A percentile compares a stretch with the other conserved stretches of the same genome.
These are phyloP conservation scores for Xylaria telfairii DNA, from an alignment of 495 filamentous ascomycete genomes.

Conservation along the genomic window DNA sequence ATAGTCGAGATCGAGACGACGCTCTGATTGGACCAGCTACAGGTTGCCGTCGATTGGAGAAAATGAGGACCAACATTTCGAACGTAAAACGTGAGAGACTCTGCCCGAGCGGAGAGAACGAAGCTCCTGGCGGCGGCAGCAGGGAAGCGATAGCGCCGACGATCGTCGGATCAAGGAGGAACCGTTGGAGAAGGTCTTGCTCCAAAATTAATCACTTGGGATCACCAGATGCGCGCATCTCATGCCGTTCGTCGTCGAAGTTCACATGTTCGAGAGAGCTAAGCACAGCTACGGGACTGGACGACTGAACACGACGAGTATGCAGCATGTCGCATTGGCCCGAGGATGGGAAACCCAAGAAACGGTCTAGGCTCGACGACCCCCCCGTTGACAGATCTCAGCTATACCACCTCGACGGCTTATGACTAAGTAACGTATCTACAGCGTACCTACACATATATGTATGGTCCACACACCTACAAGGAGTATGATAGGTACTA, in stretches of 20 bases:
- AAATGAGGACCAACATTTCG: constrained; percentile 19
- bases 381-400: constrained; percentile 23
- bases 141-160: constrained; percentile 16
- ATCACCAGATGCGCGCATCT: constrained; percentile 16
- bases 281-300: too few species aligned
- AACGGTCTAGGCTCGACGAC: constrained; percentile 21
- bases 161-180: constrained; percentile 22
- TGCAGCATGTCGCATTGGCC: constrained; percentile 13
- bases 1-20: constrained; percentile 4
- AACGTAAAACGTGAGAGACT: constrained; percentile 24
- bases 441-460: not conserved
- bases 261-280: not conserved
- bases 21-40: constrained; percentile 7
- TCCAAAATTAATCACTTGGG: constrained; percentile 8
- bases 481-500: too few species aligned
- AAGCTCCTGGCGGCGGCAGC: constrained; percentile 22
- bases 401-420: constrained; percentile 12
- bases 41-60: constrained; percentile 6
- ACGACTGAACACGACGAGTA: not conserved
- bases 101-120: not conserved
- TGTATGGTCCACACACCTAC: constrained; percentile 1
- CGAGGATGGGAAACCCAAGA: constrained; percentile 10
- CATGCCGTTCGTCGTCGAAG: constrained; percentile 5
- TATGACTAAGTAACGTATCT: constrained; percentile 5
- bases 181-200: constrained; percentile 19